phyloP scores from a whole-genome alignment of 495 filamentous ascomycete species.

The Parachaetomium inaequale region DNA sequence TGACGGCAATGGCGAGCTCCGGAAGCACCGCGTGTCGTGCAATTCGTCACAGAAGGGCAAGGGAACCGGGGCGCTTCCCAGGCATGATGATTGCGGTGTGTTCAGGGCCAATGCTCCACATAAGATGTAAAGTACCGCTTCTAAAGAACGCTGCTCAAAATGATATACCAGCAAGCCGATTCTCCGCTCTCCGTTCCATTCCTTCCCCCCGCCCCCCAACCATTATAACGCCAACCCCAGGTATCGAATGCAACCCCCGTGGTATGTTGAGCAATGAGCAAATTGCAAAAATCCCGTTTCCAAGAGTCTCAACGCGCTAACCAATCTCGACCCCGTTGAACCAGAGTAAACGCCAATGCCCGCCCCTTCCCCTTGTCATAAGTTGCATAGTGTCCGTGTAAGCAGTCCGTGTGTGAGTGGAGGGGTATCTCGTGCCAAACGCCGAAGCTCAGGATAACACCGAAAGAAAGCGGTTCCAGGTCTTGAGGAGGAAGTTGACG shows the following conservation, averaged over 20 bases:
- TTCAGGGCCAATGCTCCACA: background rate
- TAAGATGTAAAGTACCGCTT: background rate
- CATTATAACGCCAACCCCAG: slow-evolving; percentile 3
- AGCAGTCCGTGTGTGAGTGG: background rate
- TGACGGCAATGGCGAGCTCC: too few relatives aligned
- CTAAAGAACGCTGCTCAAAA: background rate
- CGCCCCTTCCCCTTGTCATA: background rate
- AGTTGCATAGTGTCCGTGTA: background rate
- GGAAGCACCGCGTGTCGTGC: too few relatives aligned
- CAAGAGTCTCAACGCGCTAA: background rate
- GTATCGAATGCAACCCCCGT: slow-evolving; percentile 7
- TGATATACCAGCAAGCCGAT: background rate
- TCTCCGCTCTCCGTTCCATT: background rate
- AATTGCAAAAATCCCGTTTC: background rate
- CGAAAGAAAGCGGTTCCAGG: slow-evolving; percentile 20
- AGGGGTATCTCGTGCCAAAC: slow-evolving; percentile 17
- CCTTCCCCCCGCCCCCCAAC: too few relatives aligned
- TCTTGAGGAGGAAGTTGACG: slow-evolving; percentile 32
- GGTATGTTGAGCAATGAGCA: background rate
- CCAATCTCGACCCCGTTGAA: background rate
- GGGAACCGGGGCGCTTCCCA: background rate
- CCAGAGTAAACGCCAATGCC: background rate
- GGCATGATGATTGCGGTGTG: background rate
- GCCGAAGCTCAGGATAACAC: slow-evolving; percentile 3
- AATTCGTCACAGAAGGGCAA: background rate